Percentiles rank a stretch among this genome's conserved stretches.
These are phyloP conservation scores for Trichoderma gracile DNA, from an alignment of 2,329 filamentous ascomycete species.

Conservation along the genomic window DNA sequence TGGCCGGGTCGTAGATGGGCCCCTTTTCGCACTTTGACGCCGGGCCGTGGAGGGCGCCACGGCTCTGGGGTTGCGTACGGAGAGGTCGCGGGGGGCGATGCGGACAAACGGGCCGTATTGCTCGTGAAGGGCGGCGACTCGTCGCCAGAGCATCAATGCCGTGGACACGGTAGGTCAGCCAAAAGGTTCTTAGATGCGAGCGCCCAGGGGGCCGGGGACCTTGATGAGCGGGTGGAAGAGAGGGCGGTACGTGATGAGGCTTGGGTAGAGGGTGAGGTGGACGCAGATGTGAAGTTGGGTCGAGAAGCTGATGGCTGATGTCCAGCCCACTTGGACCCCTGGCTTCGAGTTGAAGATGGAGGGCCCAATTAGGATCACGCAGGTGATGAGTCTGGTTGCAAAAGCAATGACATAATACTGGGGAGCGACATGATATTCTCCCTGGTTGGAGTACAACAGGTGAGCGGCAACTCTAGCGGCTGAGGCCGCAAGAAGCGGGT, in stretches of 20 bases:
- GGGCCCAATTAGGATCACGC: background rate
- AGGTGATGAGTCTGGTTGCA: background rate
- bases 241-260: background rate
- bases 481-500: background rate
- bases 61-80: background rate
- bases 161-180: background rate
- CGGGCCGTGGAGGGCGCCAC: background rate
- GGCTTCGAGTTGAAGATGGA: background rate
- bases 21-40: background rate
- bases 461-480: background rate
- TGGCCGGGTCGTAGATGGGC: background rate
- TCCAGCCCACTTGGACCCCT: background rate
- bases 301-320: background rate
- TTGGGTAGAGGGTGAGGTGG: background rate
- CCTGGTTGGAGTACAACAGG: background rate
- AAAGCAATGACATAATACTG: background rate
- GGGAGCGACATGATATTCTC: background rate
- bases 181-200: background rate
- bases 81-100: background rate
- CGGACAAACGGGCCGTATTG: constrained; percentile 1
- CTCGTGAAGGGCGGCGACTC: background rate
- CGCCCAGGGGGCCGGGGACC: background rate
- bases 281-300: background rate
- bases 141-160: background rate
- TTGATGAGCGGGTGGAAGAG: background rate